Base-by-base conservation (phyloP, 2,329 filamentous ascomycete genomes). In the Plenodomus lindquistii region DNA sequence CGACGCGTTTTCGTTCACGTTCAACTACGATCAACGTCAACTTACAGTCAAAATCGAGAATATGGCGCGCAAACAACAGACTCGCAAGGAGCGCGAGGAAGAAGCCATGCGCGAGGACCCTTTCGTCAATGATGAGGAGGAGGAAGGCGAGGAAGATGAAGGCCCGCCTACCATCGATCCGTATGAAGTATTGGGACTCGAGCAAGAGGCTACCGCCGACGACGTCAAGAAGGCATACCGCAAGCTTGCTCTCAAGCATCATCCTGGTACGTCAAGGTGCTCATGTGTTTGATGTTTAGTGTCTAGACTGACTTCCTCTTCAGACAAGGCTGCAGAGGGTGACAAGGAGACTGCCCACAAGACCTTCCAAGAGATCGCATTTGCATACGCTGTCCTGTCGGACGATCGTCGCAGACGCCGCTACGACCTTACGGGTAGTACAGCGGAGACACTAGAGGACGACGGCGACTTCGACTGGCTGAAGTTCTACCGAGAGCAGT, bases 351-450 rank as follows among this genome's bases (percentile, higher is more conserved):
- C 81, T 36, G 93, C 94, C 2, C 87, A 96, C 62, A 79, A 81
- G 52, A 87, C 83, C 44, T 99, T 99, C 72, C 94, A 99, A 73
- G 81, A 88, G 60, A 85, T 99, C 60, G 93, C 93, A 19, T 93
- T 97, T 65, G 93, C 94, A 43, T 96, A 97, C 68, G 93, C 91
- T 27, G 84, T 99, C 41, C 88, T 99, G 29, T 96, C 90, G 24
- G 90, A 97, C 61, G 80, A 87, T 18, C 79, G 81, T 17, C 85
- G 94, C 44, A 88, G 94, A 59, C 85, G 85, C 61, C 88, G 90
- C 50, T 99, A 96, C 77, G 93, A 99, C 69, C 80, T 82, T 44
- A 97, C 93, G 0, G 94, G 94, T 45, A 94, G 88, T 46, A 97
- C 92, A 0, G 85, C 89, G 10, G 92, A 97, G 67, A 86, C 85